Evolutionary conservation across 1,284 basidiomycete genomes (phyloP).

Genomic region (Puccinia triticina): DNA sequence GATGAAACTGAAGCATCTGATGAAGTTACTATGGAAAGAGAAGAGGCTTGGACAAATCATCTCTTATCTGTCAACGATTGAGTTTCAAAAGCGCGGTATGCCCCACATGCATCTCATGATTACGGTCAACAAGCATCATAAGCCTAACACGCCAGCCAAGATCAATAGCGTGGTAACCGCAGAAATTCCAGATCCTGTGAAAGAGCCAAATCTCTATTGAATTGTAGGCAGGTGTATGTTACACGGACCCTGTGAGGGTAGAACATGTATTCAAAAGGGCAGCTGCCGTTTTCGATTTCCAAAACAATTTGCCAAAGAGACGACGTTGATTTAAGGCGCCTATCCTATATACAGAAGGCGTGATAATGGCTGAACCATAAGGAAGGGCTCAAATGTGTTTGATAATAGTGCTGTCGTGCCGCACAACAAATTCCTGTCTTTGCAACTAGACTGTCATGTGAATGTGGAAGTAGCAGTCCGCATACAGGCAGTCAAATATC

Average conservation of each 20-base stretch:
- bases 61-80: slow-evolving; percentile 63
- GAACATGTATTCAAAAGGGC: not conserved
- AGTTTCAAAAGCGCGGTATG: slow-evolving; percentile 66
- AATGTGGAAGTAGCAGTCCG: slow-evolving; percentile 21
- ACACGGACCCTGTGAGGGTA: not conserved
- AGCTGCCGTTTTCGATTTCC: not conserved
- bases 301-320: not conserved
- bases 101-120: slow-evolving; percentile 63
- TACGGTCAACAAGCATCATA: not conserved
- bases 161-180: not conserved
- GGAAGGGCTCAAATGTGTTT: not conserved
- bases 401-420: not conserved
- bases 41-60: slow-evolving; percentile 60
- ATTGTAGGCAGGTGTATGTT: not conserved
- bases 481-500: not conserved
- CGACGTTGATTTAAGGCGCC: too few relatives aligned
- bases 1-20: slow-evolving; percentile 61
- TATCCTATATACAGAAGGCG: not conserved
- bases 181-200: not conserved
- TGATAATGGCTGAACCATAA: not conserved
- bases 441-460: slow-evolving; percentile 20
- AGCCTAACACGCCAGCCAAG: not conserved
- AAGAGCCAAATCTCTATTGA: not conserved
- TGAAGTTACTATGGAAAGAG: slow-evolving; percentile 50
- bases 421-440: slow-evolving; percentile 13